Evolutionary conservation across 176 grass and related monocot genomes (phyloP).

Genomic region (Carex pumila): DNA sequence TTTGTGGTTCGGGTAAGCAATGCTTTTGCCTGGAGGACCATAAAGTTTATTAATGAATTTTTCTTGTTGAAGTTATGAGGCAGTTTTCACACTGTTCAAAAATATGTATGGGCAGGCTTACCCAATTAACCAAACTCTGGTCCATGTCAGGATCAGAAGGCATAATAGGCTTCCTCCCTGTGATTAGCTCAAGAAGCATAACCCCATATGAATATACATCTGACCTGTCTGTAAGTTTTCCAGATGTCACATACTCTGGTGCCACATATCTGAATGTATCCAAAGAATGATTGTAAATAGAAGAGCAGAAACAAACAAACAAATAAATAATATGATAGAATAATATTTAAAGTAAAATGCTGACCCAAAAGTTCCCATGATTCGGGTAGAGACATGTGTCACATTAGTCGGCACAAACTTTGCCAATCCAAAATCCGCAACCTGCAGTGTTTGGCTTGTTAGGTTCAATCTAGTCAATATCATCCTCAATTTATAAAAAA

Average conservation of each 20-base stretch:
- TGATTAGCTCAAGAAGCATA: conserved; percentile 78
- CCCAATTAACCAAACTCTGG: conserved; percentile 54
- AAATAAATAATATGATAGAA: not conserved
- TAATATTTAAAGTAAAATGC: not conserved
- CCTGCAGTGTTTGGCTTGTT: conserved; percentile 27
- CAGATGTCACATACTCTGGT: conserved; percentile 67
- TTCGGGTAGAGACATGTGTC: conserved; percentile 50
- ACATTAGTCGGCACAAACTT: conserved; percentile 44
- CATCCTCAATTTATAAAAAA: not conserved
- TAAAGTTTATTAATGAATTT: not conserved
- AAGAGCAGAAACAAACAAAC: not conserved
- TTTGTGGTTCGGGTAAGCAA: conserved; percentile 39
- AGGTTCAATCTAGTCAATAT: not conserved
- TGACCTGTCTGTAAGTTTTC: conserved; percentile 63
- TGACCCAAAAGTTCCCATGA: conserved; percentile 85
- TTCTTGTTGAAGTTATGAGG: not conserved
- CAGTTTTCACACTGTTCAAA: not conserved
- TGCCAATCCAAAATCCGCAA: conserved; percentile 82
- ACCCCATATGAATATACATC: conserved; percentile 91
- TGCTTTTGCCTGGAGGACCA: conserved; percentile 45
- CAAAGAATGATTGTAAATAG: not conserved
- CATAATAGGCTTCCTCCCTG: conserved; percentile 53
- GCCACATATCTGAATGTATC: conserved; percentile 60
- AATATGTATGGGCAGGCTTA: conserved; percentile 17
- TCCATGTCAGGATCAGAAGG: conserved; percentile 26